Evolutionary conservation across 441 rosid species (phyloP).

Genomic region (Manihot esculenta): DNA sequence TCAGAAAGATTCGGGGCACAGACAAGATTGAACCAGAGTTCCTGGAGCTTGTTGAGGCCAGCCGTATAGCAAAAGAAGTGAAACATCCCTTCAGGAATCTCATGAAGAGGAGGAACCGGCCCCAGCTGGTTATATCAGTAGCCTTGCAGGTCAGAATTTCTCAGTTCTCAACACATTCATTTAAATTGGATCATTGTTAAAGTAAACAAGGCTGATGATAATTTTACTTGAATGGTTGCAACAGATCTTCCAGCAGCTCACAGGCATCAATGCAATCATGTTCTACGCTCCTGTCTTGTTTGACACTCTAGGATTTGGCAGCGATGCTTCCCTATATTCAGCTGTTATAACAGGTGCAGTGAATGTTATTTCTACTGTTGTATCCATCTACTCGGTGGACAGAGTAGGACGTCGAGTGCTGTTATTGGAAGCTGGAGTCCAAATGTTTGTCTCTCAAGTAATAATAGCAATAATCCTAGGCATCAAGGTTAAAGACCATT

Average conservation of each 20-base stretch:
- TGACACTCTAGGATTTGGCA: conserved; percentile 68
- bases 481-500: conserved; percentile 63
- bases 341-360: conserved; percentile 90
- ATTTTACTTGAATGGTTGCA: not conserved
- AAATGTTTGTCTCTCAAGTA: conserved; percentile 79
- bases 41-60: conserved; percentile 83
- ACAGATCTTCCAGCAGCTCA: conserved; percentile 88
- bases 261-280: conserved; percentile 96
- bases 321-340: conserved; percentile 77
- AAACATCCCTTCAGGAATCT: conserved; percentile 90
- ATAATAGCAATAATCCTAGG: conserved; percentile 69
- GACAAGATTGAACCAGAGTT: conserved; percentile 80
- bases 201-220: not conserved
- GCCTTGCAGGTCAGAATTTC: conserved; percentile 65
- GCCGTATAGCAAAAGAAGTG: conserved; percentile 76
- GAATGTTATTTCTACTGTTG: conserved; percentile 72
- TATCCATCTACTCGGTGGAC: conserved; percentile 82
- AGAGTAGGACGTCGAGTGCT: conserved; percentile 81
- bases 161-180: too few species aligned
- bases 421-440: conserved; percentile 77
- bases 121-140: conserved; percentile 77
- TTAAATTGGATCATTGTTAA: too few species aligned
- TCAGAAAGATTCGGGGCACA: conserved; percentile 71
- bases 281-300: conserved; percentile 91
- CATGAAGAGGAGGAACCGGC: conserved; percentile 65